phyloP scores from a whole-genome alignment of 1,139 yeast genomes.

The Sugiyamaella japonica region DNA sequence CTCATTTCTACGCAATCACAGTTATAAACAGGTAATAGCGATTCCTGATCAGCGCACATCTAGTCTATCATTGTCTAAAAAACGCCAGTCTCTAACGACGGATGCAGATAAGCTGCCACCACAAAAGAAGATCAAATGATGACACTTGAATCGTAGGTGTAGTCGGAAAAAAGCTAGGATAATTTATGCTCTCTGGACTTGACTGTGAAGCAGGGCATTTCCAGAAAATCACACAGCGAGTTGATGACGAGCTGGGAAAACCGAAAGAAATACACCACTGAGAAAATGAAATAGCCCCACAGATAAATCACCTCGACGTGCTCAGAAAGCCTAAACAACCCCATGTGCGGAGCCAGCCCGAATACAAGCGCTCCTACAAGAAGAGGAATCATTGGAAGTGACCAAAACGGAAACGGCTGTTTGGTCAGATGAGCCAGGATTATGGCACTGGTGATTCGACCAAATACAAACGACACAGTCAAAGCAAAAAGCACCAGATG shows the following conservation, averaged over 20 bases:
- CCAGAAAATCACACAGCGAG: constrained; percentile 41
- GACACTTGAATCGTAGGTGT: no score
- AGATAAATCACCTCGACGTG: constrained; percentile 39
- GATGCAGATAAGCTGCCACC: constrained; percentile 3
- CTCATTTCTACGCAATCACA: constrained; percentile 68
- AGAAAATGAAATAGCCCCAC: constrained; percentile 37
- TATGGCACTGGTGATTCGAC: constrained; percentile 55
- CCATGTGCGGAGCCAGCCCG: constrained; percentile 37
- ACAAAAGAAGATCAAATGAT: constrained; percentile 3
- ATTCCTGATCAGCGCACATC: constrained; percentile 8
- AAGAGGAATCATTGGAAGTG: constrained; percentile 41
- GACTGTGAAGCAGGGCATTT: constrained; percentile 44
- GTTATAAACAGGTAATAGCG: constrained; percentile 46
- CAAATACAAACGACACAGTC: constrained; percentile 67
- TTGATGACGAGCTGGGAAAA: constrained; percentile 42
- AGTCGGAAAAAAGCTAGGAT: no score
- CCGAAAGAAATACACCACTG: constrained; percentile 37
- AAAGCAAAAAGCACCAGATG: constrained; percentile 61
- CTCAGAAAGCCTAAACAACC: constrained; percentile 28
- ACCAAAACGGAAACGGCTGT: constrained; percentile 59
- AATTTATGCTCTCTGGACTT: constrained; percentile 17
- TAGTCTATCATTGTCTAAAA: background rate
- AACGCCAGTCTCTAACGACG: constrained; percentile 5
- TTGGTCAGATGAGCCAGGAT: constrained; percentile 72
- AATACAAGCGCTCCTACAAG: constrained; percentile 41